phyloP scores from a whole-genome alignment of 805 yeast species.

The Blastobotrys attinorum region DNA sequence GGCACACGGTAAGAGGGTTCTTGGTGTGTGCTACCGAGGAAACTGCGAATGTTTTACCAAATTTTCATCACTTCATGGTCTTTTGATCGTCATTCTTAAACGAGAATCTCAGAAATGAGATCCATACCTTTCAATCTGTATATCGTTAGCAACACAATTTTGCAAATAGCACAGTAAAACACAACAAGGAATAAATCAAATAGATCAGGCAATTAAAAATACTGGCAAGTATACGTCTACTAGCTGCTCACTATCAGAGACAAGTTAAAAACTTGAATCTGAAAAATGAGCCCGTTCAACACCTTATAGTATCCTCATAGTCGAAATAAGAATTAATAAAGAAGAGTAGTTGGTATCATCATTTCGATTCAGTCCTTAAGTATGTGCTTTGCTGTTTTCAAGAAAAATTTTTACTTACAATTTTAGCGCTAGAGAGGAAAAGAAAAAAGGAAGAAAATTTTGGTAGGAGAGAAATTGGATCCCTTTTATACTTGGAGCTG shows the following conservation, averaged over 20 bases:
- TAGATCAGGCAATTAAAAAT: constrained; percentile 25
- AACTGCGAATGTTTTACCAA: constrained; percentile 35
- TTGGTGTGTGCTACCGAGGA: constrained; percentile 36
- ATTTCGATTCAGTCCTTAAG: constrained; percentile 18
- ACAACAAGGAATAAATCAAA: not conserved
- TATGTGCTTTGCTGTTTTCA: no score
- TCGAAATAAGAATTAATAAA: constrained; percentile 32
- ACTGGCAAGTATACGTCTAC: constrained; percentile 36
- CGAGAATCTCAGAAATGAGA: not conserved
- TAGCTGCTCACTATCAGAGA: not conserved
- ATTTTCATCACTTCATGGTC: constrained; percentile 30
- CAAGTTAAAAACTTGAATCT: constrained; percentile 7
- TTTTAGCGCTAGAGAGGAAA: not conserved
- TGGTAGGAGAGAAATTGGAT: not conserved
- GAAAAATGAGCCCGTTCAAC: constrained; percentile 17
- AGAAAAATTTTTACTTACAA: constrained; percentile 1
- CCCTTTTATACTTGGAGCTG: not conserved
- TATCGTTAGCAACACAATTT: not conserved
- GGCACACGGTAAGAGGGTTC: constrained; percentile 33
- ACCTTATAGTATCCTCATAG: constrained; percentile 33
- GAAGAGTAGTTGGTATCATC: constrained; percentile 33
- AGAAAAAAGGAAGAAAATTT: constrained; percentile 1
- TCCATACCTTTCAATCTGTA: no score
- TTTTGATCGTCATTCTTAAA: not conserved
- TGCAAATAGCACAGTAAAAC: not conserved